A percentile compares a stretch with the other conserved stretches of the same genome.
phyloP scores from a whole-genome alignment of 2,329 filamentous ascomycete genomes.

The Paecilomyces formosus region DNA sequence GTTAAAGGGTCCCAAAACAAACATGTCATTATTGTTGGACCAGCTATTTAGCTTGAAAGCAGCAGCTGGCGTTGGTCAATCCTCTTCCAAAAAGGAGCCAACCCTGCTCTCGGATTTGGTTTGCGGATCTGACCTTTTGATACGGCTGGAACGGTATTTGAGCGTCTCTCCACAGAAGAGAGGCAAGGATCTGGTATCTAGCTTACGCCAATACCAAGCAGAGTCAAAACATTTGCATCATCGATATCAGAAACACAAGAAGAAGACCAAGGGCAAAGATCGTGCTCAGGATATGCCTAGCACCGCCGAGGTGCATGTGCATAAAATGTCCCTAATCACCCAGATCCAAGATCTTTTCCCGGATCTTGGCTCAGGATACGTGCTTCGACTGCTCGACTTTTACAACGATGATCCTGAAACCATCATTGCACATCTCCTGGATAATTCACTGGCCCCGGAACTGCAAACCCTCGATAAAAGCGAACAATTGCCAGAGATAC shows the following conservation, averaged over 20 bases:
- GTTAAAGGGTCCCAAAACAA: conserved; percentile 58
- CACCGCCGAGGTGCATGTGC: conserved; percentile 57
- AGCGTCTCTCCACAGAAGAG: conserved; percentile 30
- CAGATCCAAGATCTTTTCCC: conserved; percentile 94
- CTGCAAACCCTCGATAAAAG: conserved; percentile 57
- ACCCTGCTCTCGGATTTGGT: conserved; percentile 77
- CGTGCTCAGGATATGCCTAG: conserved; percentile 19
- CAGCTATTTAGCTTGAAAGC: conserved; percentile 74
- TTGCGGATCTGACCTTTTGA: conserved; percentile 67
- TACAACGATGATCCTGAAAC: conserved; percentile 71
- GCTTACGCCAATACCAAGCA: conserved; percentile 31
- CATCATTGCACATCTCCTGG: conserved; percentile 73
- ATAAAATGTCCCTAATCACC: conserved; percentile 75
- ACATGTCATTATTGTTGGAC: conserved; percentile 69
- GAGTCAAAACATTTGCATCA: conserved; percentile 32
- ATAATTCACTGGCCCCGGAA: conserved; percentile 64
- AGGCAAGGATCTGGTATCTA: conserved; percentile 32
- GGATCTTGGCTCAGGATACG: conserved; percentile 73
- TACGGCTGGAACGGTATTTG: conserved; percentile 31
- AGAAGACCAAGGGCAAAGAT: conserved; percentile 34
- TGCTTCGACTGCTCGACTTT: conserved; percentile 70
- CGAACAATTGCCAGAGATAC: conserved; percentile 41
- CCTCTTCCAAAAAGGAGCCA: conserved; percentile 29
- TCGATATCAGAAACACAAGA: conserved; percentile 34
- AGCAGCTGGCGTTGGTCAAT: conserved; percentile 56